Percentiles rank a stretch among this genome's conserved stretches.
Conservation (phyloP, 257 asterid genomes). For the Eucommia ulmoides region DNA sequence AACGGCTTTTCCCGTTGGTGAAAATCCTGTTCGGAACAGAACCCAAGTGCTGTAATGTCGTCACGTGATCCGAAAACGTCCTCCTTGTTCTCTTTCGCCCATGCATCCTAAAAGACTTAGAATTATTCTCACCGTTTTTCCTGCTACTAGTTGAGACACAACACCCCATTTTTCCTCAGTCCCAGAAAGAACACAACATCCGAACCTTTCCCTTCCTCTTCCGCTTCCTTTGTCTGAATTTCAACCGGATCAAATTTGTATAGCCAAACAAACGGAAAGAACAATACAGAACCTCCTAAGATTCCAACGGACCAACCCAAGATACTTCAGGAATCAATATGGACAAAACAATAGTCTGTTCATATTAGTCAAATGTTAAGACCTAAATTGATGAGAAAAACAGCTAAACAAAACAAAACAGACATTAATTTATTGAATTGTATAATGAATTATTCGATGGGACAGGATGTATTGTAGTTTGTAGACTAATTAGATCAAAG, state of each 20-base stretch:
- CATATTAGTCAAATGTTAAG: conserved; percentile 42
- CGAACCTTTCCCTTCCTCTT: conserved; percentile 15
- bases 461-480: conserved; percentile 17
- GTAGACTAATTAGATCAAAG: conserved; percentile 22
- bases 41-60: conserved; percentile 55
- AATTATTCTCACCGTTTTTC: conserved; percentile 60
- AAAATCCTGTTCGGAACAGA: conserved; percentile 71
- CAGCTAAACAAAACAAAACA: conserved; percentile 33
- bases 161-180: conserved; percentile 82
- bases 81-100: conserved; percentile 49
- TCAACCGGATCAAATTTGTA: conserved; percentile 11
- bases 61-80: conserved; percentile 56
- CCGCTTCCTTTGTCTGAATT: conserved; percentile 16
- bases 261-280: conserved; percentile 17
- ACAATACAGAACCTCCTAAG: conserved; percentile 18
- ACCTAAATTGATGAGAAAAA: conserved; percentile 21
- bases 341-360: conserved; percentile 17
- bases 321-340: conserved; percentile 13
- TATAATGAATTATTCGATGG: conserved; percentile 21
- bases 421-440: conserved; percentile 25
- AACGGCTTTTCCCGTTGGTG: conserved; percentile 62
- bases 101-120: conserved; percentile 58
- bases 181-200: conserved; percentile 39
- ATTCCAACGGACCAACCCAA: conserved; percentile 22
- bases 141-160: conserved; percentile 70